Evolutionary conservation across 306 rosid species (phyloP), one percentile per base, ranked within the genome.

Genomic region (Hippophae tibetana): DNA sequence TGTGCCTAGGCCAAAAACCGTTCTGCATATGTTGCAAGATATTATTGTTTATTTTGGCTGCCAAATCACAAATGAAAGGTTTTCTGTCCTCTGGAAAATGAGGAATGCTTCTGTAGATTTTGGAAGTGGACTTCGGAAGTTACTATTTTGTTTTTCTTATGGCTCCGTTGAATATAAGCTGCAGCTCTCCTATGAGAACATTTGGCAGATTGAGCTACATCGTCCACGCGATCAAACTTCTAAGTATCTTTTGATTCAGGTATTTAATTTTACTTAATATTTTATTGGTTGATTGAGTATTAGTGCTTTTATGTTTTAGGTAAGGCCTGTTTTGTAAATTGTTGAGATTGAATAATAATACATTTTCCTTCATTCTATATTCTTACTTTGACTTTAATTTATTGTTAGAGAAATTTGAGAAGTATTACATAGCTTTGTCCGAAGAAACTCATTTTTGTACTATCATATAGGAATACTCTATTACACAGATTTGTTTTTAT

Each of bases 221-320:
- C 59, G 31, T 14, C 83, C 89, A 44, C 71, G 9, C 10, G 78
- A 62, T 66, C 65, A 49, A 62, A 18, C 72, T 68, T 57, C 66
- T 9, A 65, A 63, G 56, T 83, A 79, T 62, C 90, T 90, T 64
- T 69, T 82, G 67, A 66, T 90, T 72, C 97, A 87, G 97, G 97
- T 90, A 69, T 5, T 13, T 67, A 42, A 47, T 45, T 53, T 11
- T 54, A 5, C 41, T 49, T 27, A 26, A 47, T 31, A 5, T 10
- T 31, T 59, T 63, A 25, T 42, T 44, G 23, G 11, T 58, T 38
- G 54, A 54, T 62, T 49, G 57, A 52, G 5, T 49, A 18, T 23
- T 27, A 52, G 9, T 47, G 9, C 47, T 67, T 40, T 62, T 67
- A 31, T 23, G 46, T 12, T 46, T 54, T 25, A 48, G 52, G 8